Conservation (phyloP, 2,329 filamentous ascomycete species). For the Rutstroemia sp. region DNA sequence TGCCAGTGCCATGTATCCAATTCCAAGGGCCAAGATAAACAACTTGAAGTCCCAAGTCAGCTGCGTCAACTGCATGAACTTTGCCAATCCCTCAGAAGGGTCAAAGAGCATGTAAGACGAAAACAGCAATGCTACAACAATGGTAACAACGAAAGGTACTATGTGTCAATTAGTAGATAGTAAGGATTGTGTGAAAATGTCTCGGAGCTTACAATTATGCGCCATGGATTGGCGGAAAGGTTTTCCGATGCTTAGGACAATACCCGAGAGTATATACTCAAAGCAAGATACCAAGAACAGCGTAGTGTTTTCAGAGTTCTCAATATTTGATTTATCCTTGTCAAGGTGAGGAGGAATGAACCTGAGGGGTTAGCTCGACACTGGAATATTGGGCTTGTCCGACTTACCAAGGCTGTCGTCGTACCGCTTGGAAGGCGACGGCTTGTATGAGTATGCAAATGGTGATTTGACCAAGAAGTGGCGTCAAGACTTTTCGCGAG, state of each 20-base stretch:
- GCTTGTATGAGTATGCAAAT: conserved; percentile 75
- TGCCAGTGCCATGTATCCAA: conserved; percentile 59
- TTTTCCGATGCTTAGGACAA: conserved; percentile 84
- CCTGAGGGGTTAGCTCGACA: conserved; percentile 32
- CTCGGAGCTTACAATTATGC: conserved; percentile 60
- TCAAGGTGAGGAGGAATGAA: conserved; percentile 75
- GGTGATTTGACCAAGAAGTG: conserved; percentile 79
- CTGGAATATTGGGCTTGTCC: not conserved
- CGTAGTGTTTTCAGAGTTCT: conserved; percentile 89
- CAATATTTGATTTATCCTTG: conserved; percentile 72
- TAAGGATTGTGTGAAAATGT: not conserved
- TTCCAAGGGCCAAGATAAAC: conserved; percentile 63
- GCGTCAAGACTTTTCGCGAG: conserved; percentile 83
- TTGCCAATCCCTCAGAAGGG: conserved; percentile 60
- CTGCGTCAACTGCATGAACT: conserved; percentile 78
- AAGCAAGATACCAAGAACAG: conserved; percentile 88
- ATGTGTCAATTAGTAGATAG: conserved; percentile 9
- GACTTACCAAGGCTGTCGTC: conserved; percentile 67
- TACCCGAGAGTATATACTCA: conserved; percentile 85
- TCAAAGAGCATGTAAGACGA: conserved; percentile 74
- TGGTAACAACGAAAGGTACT: conserved; percentile 81
- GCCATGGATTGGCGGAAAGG: conserved; percentile 79
- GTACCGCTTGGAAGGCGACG: conserved; percentile 65
- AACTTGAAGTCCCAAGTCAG: conserved; percentile 67
- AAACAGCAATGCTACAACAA: conserved; percentile 58